Conservation (phyloP, 2,329 filamentous ascomycete genomes). For the Penicillium sp. region DNA sequence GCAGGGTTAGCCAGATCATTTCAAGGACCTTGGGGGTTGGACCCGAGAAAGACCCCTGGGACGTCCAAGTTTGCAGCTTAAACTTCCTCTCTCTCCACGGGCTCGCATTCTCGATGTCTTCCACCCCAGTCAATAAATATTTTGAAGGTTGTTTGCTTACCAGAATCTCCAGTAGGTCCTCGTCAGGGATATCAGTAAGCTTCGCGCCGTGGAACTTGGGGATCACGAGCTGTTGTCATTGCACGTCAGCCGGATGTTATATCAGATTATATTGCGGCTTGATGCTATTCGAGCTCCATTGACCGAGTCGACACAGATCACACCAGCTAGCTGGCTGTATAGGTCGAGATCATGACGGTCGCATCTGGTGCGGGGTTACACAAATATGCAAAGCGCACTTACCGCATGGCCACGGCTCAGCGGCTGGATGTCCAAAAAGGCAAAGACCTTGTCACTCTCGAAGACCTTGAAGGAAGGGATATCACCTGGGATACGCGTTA, state of each 20-base stretch:
- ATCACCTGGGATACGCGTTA: slow-evolving; percentile 64
- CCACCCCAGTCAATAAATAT: not conserved
- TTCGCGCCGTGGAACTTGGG: slow-evolving; percentile 94
- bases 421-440: slow-evolving; percentile 95
- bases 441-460: slow-evolving; percentile 88
- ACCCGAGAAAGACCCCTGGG: not conserved
- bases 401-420: slow-evolving; percentile 87
- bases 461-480: slow-evolving; percentile 97
- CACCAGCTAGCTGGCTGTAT: too few species aligned
- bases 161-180: slow-evolving; percentile 78
- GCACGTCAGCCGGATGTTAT: not conserved
- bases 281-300: not conserved
- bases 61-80: not conserved
- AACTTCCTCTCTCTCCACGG: not conserved
- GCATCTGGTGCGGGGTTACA: not conserved
- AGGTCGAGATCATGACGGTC: not conserved
- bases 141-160: slow-evolving; percentile 47
- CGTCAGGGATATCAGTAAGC: slow-evolving; percentile 89
- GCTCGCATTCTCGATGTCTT: not conserved
- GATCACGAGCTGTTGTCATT: slow-evolving; percentile 73
- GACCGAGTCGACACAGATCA: not conserved
- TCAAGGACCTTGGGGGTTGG: slow-evolving; percentile 26
- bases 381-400: slow-evolving; percentile 36
- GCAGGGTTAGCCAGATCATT: slow-evolving; percentile 10
- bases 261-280: not conserved